A percentile compares a stretch with the other conserved stretches of the same genome.
These are phyloP conservation scores for Elaeis oleifera DNA, from an alignment of 202 grass and related monocot species.

Conservation along the genomic window DNA sequence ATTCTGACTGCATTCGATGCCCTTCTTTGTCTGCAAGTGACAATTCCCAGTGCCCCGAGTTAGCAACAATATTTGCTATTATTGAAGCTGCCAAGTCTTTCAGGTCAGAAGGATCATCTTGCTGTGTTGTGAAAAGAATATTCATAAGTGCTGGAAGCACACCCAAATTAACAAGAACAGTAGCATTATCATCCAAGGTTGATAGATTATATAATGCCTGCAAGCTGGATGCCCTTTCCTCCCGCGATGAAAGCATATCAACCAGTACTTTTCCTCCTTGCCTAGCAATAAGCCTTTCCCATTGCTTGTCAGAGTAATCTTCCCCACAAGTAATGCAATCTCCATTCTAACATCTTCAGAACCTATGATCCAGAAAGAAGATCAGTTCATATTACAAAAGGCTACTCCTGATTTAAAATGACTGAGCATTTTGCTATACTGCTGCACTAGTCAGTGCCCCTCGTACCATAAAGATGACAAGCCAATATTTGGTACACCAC, in stretches of 20 bases:
- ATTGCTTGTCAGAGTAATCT: slow-evolving; percentile 7
- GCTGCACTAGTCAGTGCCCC: too few species aligned
- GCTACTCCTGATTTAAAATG: neutral
- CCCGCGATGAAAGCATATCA: slow-evolving; percentile 6
- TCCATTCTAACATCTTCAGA: slow-evolving; percentile 5
- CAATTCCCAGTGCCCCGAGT: slow-evolving; percentile 16
- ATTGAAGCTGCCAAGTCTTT: slow-evolving; percentile 15
- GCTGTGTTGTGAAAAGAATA: slow-evolving; percentile 3
- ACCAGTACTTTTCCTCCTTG: slow-evolving; percentile 8
- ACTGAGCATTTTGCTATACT: too few species aligned
- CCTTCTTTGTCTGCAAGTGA: slow-evolving; percentile 13
- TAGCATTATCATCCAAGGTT: slow-evolving; percentile 15
- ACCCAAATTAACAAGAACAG: slow-evolving; percentile 8
- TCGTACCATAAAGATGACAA: too few species aligned
- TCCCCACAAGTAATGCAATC: slow-evolving; percentile 1
- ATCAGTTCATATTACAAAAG: neutral
- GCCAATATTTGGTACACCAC: too few species aligned
- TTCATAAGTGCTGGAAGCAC: slow-evolving; percentile 4
- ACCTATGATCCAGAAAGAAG: neutral
- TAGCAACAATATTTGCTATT: slow-evolving; percentile 3
- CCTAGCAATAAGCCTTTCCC: slow-evolving; percentile 11
- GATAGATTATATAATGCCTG: slow-evolving; percentile 12
- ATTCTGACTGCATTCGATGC: slow-evolving; percentile 13
- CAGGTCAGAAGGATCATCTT: slow-evolving; percentile 1
- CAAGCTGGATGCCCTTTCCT: slow-evolving; percentile 1